Percentiles rank a stretch among this genome's conserved stretches.
These are phyloP conservation scores for Penicillium sclerotigenum DNA, from an alignment of 2,329 filamentous ascomycete species.

Conservation along the genomic window DNA sequence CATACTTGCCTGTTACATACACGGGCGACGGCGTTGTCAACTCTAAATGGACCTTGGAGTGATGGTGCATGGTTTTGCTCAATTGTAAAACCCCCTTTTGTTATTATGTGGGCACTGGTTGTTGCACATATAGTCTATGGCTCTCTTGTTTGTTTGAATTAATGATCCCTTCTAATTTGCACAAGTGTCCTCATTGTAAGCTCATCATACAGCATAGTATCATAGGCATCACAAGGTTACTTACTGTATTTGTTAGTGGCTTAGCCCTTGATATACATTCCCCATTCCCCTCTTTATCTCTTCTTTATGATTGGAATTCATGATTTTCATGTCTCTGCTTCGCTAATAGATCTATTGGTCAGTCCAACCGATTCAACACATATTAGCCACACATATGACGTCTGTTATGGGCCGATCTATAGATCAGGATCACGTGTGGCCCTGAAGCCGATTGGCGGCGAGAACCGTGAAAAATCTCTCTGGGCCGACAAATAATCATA, in stretches of 20 bases:
- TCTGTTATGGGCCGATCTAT: constrained; percentile 11
- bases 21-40: constrained; percentile 12
- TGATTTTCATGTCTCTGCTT: background rate
- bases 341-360: background rate
- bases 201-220: background rate
- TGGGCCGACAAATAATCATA: constrained; percentile 5
- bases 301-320: no score
- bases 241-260: background rate
- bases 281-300: background rate
- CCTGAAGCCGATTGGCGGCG: constrained; percentile 26
- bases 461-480: constrained; percentile 24
- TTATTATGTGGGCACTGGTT: constrained; percentile 22
- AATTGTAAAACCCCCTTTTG: constrained; percentile 11
- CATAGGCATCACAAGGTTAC: background rate
- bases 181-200: background rate
- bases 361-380: background rate
- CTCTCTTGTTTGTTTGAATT: constrained; percentile 9
- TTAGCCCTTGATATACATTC: background rate
- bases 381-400: constrained; percentile 9
- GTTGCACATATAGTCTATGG: constrained; percentile 18
- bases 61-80: constrained; percentile 9
- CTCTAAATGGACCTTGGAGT: constrained; percentile 4
- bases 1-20: background rate
- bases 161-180: constrained; percentile 12
- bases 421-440: constrained; percentile 24